Base-by-base conservation (phyloP, 257 asterid species). In the Scutellaria galericulata region DNA sequence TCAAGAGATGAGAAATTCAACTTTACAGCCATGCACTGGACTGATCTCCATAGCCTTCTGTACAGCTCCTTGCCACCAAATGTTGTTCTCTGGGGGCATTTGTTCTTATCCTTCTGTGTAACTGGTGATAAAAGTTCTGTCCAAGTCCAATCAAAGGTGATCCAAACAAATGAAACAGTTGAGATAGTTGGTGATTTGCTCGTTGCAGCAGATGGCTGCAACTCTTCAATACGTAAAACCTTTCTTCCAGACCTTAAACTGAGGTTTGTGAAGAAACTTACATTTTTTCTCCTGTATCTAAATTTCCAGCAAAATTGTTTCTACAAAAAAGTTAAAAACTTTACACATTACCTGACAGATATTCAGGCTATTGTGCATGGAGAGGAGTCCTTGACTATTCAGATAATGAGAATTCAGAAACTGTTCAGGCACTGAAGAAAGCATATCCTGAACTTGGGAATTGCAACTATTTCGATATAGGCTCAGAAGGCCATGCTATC, bases 301-400 rank as follows among this genome's bases (percentile, higher is more conserved):
- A 24, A 27, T 40, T 66, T 44, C 6, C 63, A 15, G 69, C 13
- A 15, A 44, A 35, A 56, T 18, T 39, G 31, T 37, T 57, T 48
- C 62, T 46, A 70, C 18, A 15, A 40, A 51, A 3, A 15, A 41
- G 35, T 22, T 27, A 1, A 18, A 59, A 47, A 37, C 4, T 41
- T 15, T 35, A 18, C 18, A 41, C 27, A 6, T 63, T 7, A 14
- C 22, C 5, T 52, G 9, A 15, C 66, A 91, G 97, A 78, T 89
- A 89, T 80, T 86, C 97, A 46, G 97, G 96, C 50, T 91, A 87
- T 78, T 85, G 88, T 82, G 96, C 91, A 8, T 89, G 97, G 97
- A 89, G 96, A 80, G 96, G 96, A 42, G 93, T 91, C 40, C 84
- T 89, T 40, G 95, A 91, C 77, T 91, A 73, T 60, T 75, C 90